Evolutionary conservation across 2,329 filamentous ascomycete species (phyloP), one percentile per base, ranked within the genome.

Genomic region (Fusarium concolor): DNA sequence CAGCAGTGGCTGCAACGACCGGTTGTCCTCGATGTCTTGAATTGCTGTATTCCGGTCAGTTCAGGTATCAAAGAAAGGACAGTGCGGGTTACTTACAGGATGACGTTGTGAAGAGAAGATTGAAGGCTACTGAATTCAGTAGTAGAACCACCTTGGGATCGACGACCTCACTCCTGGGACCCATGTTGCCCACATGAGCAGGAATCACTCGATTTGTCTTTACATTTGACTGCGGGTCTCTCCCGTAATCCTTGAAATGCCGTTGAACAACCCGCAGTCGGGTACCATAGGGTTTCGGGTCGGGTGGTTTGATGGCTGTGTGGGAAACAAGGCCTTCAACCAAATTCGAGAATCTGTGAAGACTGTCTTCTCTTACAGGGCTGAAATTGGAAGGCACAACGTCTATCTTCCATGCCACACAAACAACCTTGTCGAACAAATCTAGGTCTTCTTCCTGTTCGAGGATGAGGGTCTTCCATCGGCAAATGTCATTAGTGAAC

Each of bases 381-480:
- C 45, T n/a, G 11, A 43, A 33, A 6, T 33, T 37, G 6, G 20
- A 6, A 2, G 61, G 55, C 10, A 67, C 20, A 11, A n/a, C 28
- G 6, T 56, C 29, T 8, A 68, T 44, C 2, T 55, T 53, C 75
- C 74, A 76, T 14, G 72, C 62, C 11, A 63, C 44, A 31, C 70
- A 61, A 10, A 63, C 62, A 39, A 76, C 38, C 17, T 68, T 51
- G 42, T 76, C 71, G 52, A 76, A 76, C 12, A 74, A 50, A 20
- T 39, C 15, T 22, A 56, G 49, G 10, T 74, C 71, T 10, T 50
- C 35, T 9, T 54, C 50, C 2, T 65, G 37, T 10, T 49, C 44
- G 1, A 63, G 51, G 6, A 76, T 28, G 3, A 74, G 17, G 3
- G 64, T 49, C 29, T 66, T 74, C 75, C 75, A 76, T 12, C 74